Base-by-base conservation (phyloP, 768 basidiomycete genomes). In the Pulveroboletus ravenelii region DNA sequence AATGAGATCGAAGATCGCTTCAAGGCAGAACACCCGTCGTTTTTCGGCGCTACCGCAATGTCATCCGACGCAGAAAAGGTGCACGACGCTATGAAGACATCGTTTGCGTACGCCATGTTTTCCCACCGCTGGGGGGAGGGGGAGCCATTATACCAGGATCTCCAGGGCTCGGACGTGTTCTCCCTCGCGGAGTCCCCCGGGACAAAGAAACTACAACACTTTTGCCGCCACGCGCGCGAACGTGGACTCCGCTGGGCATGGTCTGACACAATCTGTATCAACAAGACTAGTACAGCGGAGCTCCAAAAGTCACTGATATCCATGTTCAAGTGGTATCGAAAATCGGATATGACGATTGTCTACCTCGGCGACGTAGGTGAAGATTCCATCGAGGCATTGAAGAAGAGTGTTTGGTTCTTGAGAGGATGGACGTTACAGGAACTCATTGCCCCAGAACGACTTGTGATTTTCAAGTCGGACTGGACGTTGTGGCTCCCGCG, bases 251-350 rank as follows among this genome's bases (percentile, higher is more conserved):
- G 50, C 8, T 65, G 60, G 54, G 66, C 59, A 2, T 68, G 65
- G 65, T 57, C 55, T 0, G 66, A 67, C 12, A 66, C 66, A 0
- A 61, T 56, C 7, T 66, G 65, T 37, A 63, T 68, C 41, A 60
- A 66, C 41, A 65, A 63, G 35, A 41, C 36, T 41, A 67, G 64
- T 17, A 65, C 62, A 35, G 47, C 59, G 4, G 66, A 67, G n/a
- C 58, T 67, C 41, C 50, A 59, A 50, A 59, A 65, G 41, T 63
- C 66, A 25, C 62, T 67, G 46, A 51, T 56, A n/a, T 64, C 65
- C 44, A 67, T 67, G 65, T 67, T 68, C 52, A 50, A 27, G 20
- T 67, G 65, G 65, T 67, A 67, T 31, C 47, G 58, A 3, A 49
- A 60, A 5, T 61, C 65, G 27, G 52, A 53, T 20, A 42, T 66